Evolutionary conservation across 2,329 filamentous ascomycete genomes (phyloP), one percentile per base, ranked within the genome.

Genomic region (Trichophyton equinum): DNA sequence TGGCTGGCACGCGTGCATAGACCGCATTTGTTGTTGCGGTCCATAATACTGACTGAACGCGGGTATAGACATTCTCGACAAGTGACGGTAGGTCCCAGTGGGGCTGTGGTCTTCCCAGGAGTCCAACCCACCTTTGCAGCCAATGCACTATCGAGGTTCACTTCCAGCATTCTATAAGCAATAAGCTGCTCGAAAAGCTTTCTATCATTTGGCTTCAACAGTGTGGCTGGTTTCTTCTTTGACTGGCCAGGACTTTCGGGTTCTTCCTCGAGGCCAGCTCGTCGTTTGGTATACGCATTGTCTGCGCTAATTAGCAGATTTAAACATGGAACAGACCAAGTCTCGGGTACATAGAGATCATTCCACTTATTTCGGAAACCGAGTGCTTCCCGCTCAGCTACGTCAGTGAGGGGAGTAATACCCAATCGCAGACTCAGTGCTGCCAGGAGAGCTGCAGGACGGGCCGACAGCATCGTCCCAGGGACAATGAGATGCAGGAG

Each of bases 1-100:
- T 70, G 64, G 9, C 73, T 67, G 7, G 68, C 60, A 0, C 33
- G 27, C 7, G 63, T 61, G 59, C 78, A 81, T 6, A 77, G 60
- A 2, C 78, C 78, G 60, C 78, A 81, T 11, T 72, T 57, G 0
- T 71, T 69, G 7, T 69, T 64, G 0, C 62, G 22, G 0, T 69
- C 71, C 79, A 81, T 81, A 9, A 80, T 69, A 5, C 78, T 79
- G 18, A 81, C 77, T 0, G 79, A 81, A 4, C 79, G 74, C 7
- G 79, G 76, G 60, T 74, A 74, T 18, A 73, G 65, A 67, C 78
- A 81, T 13, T 53, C 61, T 36, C 67, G 71, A 67, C 79, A 81
- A 1, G 70, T 63, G 2, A 72, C 71, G 0, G 77, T 61, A 0
- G 77, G 76, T 1, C 79, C 79, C n/a, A 80, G 64, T 0, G 73